phyloP scores from a whole-genome alignment of 1,139 yeast species.

The Meyerozyma smithsonii region DNA sequence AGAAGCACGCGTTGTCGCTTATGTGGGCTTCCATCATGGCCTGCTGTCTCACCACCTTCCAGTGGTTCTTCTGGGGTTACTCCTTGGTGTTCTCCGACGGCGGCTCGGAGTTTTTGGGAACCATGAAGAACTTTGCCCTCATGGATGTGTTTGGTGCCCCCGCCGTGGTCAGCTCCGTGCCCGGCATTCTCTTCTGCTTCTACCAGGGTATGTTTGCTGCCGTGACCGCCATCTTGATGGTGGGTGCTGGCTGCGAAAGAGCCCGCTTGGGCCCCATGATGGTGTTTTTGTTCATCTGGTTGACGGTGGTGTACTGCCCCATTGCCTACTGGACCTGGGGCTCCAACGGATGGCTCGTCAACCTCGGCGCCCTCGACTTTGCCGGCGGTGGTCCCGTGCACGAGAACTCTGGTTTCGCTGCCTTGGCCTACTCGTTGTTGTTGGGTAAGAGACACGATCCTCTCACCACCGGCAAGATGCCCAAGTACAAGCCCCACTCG shows the following conservation, averaged over 20 bases:
- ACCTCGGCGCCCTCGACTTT: conserved; percentile 83
- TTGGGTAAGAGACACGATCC: conserved; percentile 93
- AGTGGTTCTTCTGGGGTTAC: conserved; percentile 98
- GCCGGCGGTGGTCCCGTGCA: conserved; percentile 99
- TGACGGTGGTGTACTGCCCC: conserved; percentile 94
- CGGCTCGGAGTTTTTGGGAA: conserved; percentile 68
- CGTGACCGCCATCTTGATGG: conserved; percentile 86
- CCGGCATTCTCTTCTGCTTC: conserved; percentile 82
- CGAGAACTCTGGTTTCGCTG: conserved; percentile 91
- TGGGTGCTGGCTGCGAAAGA: conserved; percentile 97
- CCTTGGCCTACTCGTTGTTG: conserved; percentile 84
- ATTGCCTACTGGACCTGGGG: conserved; percentile 98
- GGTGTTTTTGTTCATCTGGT: conserved; percentile 89
- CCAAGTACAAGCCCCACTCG: conserved; percentile 88
- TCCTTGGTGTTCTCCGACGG: conserved; percentile 76
- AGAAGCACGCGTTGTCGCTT: conserved; percentile 85
- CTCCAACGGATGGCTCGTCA: conserved; percentile 79
- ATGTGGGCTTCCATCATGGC: conserved; percentile 96
- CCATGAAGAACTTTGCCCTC: conserved; percentile 73
- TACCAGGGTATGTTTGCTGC: conserved; percentile 97
- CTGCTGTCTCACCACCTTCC: conserved; percentile 73
- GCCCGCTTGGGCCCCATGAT: conserved; percentile 96
- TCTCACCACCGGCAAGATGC: conserved; percentile 61
- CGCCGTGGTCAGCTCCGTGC: conserved; percentile 59
- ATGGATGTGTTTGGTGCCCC: conserved; percentile 82